Evolutionary conservation across 441 rosid species (phyloP), one percentile per base, ranked within the genome.

Genomic region (Brassica balearica): DNA sequence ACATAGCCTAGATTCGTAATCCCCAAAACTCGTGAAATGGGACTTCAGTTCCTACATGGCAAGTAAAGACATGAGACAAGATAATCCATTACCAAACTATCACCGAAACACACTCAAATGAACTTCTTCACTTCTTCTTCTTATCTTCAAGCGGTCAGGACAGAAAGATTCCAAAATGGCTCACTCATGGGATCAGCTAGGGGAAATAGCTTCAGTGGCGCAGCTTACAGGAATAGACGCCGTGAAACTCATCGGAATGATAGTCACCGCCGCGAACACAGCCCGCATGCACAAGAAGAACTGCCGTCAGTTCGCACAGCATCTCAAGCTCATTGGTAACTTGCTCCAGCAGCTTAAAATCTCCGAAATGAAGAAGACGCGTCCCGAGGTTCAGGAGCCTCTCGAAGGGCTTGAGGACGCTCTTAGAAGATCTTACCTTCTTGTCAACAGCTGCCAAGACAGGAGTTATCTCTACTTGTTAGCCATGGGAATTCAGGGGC

Each of bases 241-340:
- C 1, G 86, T 90, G 65, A 83, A 88, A 80, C 80, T 93, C 12
- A 93, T 93, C n/a, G 98, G 92, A 41, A 66, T 95, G 95, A 95
- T 95, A 71, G 98, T 81, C 32, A 75, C 79, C 76, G 97, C 99
- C 1, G 97, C 99, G 0, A 86, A 11, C 65, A 92, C 98, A 0
- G 99, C 99, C 0, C 80, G 97, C 25, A 90, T 92, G 98, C 99
- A 95, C 86, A 95, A 92, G 87, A 92, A 90, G 82, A 95, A 93
- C 72, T 95, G 99, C 84, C 87, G 87, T 76, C 98, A 93, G 75
- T 95, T 93, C 64, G 98, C 99, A 3, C 95, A 82, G 83, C 98
- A 95, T 83, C 81, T 95, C 48, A 93, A 95, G 77, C 85, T 93
- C 88, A 93, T 95, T 36, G 96, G 99, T 22, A 91, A 90, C 76